These are phyloP conservation scores for Colletotrichum sp. DNA, from an alignment of 2,329 filamentous ascomycete species.

Conservation along the genomic window DNA sequence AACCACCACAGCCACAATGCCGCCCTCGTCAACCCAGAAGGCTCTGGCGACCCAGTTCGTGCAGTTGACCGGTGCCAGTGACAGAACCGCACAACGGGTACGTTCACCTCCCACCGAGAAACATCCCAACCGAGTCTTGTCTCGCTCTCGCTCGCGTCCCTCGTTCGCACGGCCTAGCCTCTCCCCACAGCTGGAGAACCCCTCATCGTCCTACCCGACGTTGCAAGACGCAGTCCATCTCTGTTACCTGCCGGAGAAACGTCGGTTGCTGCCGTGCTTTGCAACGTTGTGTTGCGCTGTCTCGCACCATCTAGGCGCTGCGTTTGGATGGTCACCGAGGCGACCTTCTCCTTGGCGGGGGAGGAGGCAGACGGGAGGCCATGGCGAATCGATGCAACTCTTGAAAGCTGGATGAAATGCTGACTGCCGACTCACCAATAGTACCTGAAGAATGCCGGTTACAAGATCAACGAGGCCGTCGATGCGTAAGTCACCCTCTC, in stretches of 20 bases:
- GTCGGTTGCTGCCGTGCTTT: not conserved
- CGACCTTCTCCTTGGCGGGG: not conserved
- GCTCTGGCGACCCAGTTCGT: slow-evolving; percentile 45
- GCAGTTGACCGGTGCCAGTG: slow-evolving; percentile 45
- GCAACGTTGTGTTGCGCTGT: not conserved
- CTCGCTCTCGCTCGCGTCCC: not conserved
- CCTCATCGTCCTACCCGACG: not conserved
- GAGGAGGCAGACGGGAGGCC: not conserved
- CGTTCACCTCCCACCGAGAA: slow-evolving; percentile 25
- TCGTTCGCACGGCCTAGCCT: not conserved
- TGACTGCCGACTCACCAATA: slow-evolving; percentile 27
- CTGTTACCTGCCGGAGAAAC: not conserved
- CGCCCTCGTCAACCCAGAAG: slow-evolving; percentile 44
- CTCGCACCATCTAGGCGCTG: not conserved
- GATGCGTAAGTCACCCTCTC: slow-evolving; percentile 56
- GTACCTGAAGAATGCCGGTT: slow-evolving; percentile 53
- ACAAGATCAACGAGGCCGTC: slow-evolving; percentile 57
- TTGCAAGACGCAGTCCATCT: not conserved
- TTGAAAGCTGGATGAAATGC: not conserved
- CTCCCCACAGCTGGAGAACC: not conserved
- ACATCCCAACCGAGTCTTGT: not conserved
- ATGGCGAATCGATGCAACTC: not conserved
- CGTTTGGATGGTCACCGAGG: not conserved
- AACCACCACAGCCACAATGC: slow-evolving; percentile 30
- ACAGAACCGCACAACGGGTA: slow-evolving; percentile 50